Conservation (phyloP, 768 basidiomycete species). For the Rhodotorula babjevae region DNA sequence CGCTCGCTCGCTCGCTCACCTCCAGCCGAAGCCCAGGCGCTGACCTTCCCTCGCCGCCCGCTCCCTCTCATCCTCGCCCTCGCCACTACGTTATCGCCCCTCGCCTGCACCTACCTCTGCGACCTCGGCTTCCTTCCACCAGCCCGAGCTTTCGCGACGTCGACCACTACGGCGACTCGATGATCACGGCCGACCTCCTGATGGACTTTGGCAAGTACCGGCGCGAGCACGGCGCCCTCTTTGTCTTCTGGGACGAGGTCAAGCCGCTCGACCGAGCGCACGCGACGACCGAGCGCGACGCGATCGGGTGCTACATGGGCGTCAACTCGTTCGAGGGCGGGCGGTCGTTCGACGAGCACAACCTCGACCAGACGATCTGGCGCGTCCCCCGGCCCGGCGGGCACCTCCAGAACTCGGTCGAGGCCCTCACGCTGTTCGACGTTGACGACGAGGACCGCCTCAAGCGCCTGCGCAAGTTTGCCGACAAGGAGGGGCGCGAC, state of each 20-base stretch:
- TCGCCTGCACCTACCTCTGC: no score
- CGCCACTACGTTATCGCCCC: no score
- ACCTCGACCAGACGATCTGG: slow-evolving; percentile 30
- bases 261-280: slow-evolving; percentile 31
- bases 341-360: slow-evolving; percentile 34
- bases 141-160: slow-evolving; percentile 25
- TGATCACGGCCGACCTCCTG: slow-evolving; percentile 26
- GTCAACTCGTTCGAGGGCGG: slow-evolving; percentile 26
- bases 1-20: no score
- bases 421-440: slow-evolving; percentile 20
- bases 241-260: slow-evolving; percentile 34
- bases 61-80: no score
- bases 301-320: slow-evolving; percentile 31
- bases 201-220: slow-evolving; percentile 36
- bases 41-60: neutral
- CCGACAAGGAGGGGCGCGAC: slow-evolving; percentile 4
- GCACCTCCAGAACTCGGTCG: slow-evolving; percentile 4
- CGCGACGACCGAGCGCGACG: slow-evolving; percentile 14
- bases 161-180: slow-evolving; percentile 32
- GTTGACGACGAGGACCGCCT: slow-evolving; percentile 12
- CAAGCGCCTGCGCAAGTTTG: slow-evolving; percentile 5
- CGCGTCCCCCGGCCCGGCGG: slow-evolving; percentile 11
- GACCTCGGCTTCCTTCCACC: no score
- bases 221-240: slow-evolving; percentile 13
- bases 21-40: neutral